These are phyloP conservation scores for Pestalotiopsis sp. DNA, from an alignment of 2,329 filamentous ascomycete genomes.

Conservation along the genomic window DNA sequence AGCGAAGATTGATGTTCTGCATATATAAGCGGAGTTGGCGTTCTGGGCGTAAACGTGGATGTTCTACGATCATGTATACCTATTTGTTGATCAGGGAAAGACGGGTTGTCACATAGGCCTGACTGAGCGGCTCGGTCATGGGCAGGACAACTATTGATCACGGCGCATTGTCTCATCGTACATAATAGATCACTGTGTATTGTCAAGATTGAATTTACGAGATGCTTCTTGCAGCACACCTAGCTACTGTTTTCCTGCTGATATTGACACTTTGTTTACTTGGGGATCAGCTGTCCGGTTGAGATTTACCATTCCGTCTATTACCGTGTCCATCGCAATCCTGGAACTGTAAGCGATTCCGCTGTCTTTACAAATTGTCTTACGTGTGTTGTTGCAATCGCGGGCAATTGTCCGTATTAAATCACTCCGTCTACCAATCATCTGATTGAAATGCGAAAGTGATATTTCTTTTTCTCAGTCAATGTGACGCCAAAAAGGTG, in stretches of 20 bases:
- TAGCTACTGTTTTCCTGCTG: too few species aligned
- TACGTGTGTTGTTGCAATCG: background rate
- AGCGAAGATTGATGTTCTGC: slow-evolving; percentile 24
- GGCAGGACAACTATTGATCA: background rate
- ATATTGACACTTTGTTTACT: too few species aligned
- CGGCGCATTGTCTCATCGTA: background rate
- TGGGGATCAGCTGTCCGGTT: too few species aligned
- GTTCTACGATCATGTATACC: background rate
- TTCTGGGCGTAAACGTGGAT: slow-evolving; percentile 8
- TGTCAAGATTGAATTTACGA: background rate
- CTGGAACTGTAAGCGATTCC: background rate
- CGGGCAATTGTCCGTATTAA: background rate
- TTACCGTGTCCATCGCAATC: too few species aligned
- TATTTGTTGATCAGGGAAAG: background rate
- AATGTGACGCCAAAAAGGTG: background rate
- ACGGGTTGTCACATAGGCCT: background rate
- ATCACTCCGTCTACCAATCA: background rate
- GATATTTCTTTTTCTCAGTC: background rate
- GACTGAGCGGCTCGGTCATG: background rate
- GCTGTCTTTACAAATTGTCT: background rate
- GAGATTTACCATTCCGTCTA: too few species aligned
- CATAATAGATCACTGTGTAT: background rate
- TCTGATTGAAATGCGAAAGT: background rate
- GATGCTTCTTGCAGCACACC: too few species aligned
- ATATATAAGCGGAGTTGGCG: slow-evolving; percentile 19